These are phyloP conservation scores for Diaporthe vaccinii DNA, from an alignment of 2,329 filamentous ascomycete genomes.

Conservation along the genomic window DNA sequence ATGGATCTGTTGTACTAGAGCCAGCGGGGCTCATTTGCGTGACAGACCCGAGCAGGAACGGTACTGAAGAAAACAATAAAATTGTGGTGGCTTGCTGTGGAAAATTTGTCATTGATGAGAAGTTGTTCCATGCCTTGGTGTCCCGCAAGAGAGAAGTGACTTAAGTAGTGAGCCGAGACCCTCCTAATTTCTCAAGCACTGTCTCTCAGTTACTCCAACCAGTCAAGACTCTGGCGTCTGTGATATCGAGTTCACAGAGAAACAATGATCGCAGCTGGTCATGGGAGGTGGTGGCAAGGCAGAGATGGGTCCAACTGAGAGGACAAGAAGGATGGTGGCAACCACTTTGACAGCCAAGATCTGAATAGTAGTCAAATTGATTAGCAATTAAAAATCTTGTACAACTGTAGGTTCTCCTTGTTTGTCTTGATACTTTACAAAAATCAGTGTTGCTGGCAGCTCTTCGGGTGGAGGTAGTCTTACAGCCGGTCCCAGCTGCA, in stretches of 20 bases:
- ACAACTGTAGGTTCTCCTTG: neutral
- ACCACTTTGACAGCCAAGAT: neutral
- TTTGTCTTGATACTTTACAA: neutral
- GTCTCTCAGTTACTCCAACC: no score
- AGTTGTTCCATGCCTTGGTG: no score
- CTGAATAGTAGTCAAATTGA: neutral
- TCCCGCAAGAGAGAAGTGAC: no score
- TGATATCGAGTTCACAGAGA: neutral
- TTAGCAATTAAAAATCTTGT: no score
- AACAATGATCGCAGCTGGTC: neutral
- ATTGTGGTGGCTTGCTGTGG: no score
- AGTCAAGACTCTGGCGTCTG: neutral
- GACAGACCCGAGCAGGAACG: neutral
- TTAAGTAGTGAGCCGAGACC: no score
- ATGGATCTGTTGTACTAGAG: no score
- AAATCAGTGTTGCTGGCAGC: neutral
- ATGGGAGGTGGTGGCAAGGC: neutral
- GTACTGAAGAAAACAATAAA: neutral
- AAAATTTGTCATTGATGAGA: no score
- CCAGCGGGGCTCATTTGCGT: no score
- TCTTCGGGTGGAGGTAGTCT: neutral
- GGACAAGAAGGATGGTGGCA: neutral
- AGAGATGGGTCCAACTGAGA: neutral
- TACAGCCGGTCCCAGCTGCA: constrained; percentile 22
- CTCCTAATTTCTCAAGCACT: no score